Evolutionary conservation across 192 early-diverging fungal genomes (phyloP).

Genomic region (Geranomyces michiganensis): DNA sequence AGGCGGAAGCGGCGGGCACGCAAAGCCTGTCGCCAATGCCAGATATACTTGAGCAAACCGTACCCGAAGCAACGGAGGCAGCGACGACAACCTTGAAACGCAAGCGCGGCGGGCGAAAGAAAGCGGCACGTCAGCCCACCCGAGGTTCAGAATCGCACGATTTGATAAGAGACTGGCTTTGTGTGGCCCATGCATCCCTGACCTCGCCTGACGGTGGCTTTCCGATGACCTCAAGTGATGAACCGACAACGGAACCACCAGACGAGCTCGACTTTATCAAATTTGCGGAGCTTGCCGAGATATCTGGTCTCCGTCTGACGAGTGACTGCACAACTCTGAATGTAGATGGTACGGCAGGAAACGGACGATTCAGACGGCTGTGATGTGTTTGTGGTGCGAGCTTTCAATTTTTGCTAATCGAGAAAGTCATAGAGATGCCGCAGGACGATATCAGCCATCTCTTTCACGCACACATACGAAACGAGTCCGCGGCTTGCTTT

Average conservation of each 20-base stretch:
- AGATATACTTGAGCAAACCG: neutral
- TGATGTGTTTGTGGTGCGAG: too few species aligned
- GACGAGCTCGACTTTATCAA: slow-evolving; percentile 28
- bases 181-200: neutral
- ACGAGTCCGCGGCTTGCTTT: too few species aligned
- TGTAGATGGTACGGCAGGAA: neutral
- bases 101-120: slow-evolving; percentile 11
- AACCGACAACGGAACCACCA: neutral
- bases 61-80: neutral
- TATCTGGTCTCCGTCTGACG: neutral
- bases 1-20: too few species aligned
- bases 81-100: slow-evolving; percentile 4
- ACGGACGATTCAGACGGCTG: neutral
- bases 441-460: slow-evolving; percentile 5
- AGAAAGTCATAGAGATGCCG: too few species aligned
- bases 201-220: neutral
- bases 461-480: neutral
- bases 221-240: neutral
- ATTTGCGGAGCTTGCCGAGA: slow-evolving; percentile 19
- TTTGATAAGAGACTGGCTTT: slow-evolving; percentile 1
- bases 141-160: neutral
- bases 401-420: too few species aligned
- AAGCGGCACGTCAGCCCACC: neutral
- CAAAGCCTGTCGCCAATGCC: neutral
- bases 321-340: too few species aligned